A percentile compares a stretch with the other conserved stretches of the same genome.
Evolutionary conservation across 176 grass and related monocot species (phyloP).

Genomic region (Juncus inflexus): DNA sequence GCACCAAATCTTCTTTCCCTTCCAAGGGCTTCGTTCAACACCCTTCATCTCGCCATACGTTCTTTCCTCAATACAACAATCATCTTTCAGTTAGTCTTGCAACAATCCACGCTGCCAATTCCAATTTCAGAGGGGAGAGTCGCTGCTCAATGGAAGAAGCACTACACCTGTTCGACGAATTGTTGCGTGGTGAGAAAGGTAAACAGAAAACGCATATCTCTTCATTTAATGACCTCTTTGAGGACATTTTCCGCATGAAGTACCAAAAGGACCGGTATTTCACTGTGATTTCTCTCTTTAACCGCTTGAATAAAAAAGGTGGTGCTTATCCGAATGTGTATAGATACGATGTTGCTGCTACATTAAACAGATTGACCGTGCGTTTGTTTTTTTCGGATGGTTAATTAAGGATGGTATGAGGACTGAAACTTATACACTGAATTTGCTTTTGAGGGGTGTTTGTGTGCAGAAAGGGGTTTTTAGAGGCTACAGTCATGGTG

Average conservation of each 20-base stretch:
- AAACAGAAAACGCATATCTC: not conserved
- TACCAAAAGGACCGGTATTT: not conserved
- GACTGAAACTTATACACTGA: not conserved
- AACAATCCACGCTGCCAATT: no score
- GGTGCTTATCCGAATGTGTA: not conserved
- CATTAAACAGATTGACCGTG: constrained; percentile 1
- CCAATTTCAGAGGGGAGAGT: no score
- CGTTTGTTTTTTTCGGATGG: constrained; percentile 8
- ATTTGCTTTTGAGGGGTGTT: not conserved
- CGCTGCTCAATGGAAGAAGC: no score
- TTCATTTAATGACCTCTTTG: constrained; percentile 8
- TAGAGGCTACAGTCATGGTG: constrained; percentile 8
- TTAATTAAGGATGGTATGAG: not conserved
- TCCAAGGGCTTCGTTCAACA: no score
- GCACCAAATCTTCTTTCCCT: no score
- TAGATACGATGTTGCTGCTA: constrained; percentile 10
- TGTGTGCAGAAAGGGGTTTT: constrained; percentile 8
- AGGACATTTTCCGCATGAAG: not conserved
- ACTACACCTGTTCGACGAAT: no score
- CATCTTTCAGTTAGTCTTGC: no score
- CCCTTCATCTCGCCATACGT: no score
- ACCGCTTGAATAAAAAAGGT: not conserved
- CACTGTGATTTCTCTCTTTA: constrained; percentile 11
- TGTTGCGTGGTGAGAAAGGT: no score
- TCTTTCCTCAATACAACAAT: no score